Percentiles rank a stretch among this genome's conserved stretches.
Conservation (phyloP, 1,139 yeast species). For the Hemisphaericaspora lyxosophila region DNA sequence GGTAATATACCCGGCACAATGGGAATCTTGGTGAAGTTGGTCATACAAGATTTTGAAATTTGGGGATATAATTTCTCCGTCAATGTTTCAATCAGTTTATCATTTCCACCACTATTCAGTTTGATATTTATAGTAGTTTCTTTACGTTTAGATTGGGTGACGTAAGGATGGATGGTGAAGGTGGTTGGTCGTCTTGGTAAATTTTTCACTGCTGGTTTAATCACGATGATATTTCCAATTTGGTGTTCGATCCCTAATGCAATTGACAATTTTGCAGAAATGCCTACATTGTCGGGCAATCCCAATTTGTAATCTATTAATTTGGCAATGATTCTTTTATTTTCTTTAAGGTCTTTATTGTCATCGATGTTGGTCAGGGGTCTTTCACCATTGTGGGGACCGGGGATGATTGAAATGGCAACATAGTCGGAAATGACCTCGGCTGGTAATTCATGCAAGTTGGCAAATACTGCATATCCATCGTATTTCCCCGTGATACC, state of each 20-base stretch:
- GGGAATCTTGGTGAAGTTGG: constrained; percentile 54
- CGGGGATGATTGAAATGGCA: constrained; percentile 57
- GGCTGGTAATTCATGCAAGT: constrained; percentile 34
- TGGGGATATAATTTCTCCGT: constrained; percentile 14
- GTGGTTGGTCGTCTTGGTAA: constrained; percentile 41
- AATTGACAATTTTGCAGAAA: constrained; percentile 57
- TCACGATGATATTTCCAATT: constrained; percentile 55
- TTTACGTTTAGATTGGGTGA: constrained; percentile 34
- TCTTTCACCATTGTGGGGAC: constrained; percentile 40
- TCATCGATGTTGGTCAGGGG: constrained; percentile 9
- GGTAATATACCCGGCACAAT: constrained; percentile 49
- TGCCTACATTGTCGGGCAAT: constrained; percentile 49
- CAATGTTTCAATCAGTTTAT: constrained; percentile 19
- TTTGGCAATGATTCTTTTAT: constrained; percentile 53
- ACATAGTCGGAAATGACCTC: constrained; percentile 43
- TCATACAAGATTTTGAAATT: constrained; percentile 31
- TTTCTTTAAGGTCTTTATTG: constrained; percentile 31
- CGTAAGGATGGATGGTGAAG: constrained; percentile 55
- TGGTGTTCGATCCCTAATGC: constrained; percentile 54
- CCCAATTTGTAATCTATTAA: constrained; percentile 36
- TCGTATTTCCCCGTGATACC: constrained; percentile 14
- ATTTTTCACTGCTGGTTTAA: constrained; percentile 51
- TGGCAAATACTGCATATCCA: constrained; percentile 46
- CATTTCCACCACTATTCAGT: constrained; percentile 30
- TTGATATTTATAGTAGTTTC: constrained; percentile 27